These are phyloP conservation scores for Backusella macrospora DNA, from an alignment of 192 early-diverging fungal species.

Conservation along the genomic window DNA sequence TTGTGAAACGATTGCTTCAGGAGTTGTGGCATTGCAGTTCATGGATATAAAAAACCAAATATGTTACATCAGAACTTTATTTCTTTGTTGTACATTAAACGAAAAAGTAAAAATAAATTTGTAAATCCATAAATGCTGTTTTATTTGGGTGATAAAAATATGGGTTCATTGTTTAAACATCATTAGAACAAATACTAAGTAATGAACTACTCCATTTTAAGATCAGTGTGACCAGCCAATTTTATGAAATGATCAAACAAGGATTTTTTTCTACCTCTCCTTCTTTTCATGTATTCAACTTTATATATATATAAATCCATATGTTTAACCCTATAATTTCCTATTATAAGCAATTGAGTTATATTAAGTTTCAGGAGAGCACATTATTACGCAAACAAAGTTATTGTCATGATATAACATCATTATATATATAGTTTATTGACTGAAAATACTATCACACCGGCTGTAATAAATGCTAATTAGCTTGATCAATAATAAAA, in stretches of 20 bases:
- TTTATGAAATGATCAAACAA: not conserved
- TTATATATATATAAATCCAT: not conserved
- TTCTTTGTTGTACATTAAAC: not conserved
- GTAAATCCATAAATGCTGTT: not conserved
- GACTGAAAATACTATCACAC: too few species aligned
- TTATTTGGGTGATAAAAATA: not conserved
- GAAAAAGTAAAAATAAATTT: not conserved
- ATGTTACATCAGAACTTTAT: not conserved
- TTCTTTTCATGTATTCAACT: not conserved
- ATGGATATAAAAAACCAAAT: not conserved
- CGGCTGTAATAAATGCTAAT: too few species aligned
- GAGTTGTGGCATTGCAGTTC: not conserved
- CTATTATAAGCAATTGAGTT: not conserved
- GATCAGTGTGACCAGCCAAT: not conserved
- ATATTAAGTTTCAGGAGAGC: too few species aligned
- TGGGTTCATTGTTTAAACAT: not conserved
- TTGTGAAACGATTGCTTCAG: not conserved
- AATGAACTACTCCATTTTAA: slow-evolving; percentile 2
- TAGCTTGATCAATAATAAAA: too few species aligned
- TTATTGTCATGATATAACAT: too few species aligned
- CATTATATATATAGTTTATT: too few species aligned
- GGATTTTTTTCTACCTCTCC: not conserved
- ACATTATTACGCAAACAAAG: too few species aligned
- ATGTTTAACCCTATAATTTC: not conserved
- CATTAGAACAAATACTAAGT: not conserved